A percentile compares a stretch with the other conserved stretches of the same genome.
Evolutionary conservation across 257 asterid genomes (phyloP).

Genomic region (Phtheirospermum japonicum): DNA sequence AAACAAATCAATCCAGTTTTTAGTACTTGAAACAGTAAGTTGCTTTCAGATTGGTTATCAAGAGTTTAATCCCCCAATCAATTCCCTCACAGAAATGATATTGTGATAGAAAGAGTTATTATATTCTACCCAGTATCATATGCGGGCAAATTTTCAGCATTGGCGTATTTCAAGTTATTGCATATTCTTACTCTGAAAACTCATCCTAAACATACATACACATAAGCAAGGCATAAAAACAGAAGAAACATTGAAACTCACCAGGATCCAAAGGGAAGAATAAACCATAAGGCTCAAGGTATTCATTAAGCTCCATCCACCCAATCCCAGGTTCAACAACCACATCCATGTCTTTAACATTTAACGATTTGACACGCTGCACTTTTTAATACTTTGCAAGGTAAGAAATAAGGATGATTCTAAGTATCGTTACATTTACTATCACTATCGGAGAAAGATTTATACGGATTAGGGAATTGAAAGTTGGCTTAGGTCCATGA

Average conservation of each 20-base stretch:
- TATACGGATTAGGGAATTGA: background rate
- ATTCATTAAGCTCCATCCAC: slow-evolving; percentile 97
- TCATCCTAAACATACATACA: background rate
- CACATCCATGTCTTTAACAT: slow-evolving; percentile 93
- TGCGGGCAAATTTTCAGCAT: background rate
- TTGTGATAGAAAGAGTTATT: background rate
- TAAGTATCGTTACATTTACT: slow-evolving; percentile 13
- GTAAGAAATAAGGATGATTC: slow-evolving; percentile 29
- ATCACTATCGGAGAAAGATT: background rate
- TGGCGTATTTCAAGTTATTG: background rate
- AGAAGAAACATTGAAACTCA: slow-evolving; percentile 30
- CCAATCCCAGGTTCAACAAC: slow-evolving; percentile 99
- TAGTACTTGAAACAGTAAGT: slow-evolving; percentile 6
- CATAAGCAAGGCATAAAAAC: slow-evolving; percentile 18
- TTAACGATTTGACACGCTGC: slow-evolving; percentile 70
- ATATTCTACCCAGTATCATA: background rate
- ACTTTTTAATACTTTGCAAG: slow-evolving; percentile 25
- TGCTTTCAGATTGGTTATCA: slow-evolving; percentile 3
- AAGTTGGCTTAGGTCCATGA: background rate
- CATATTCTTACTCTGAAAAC: slow-evolving; percentile 11
- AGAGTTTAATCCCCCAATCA: slow-evolving; percentile 13
- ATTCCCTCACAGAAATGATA: background rate
- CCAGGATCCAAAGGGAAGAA: slow-evolving; percentile 99
- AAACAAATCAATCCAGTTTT: slow-evolving; percentile 1
- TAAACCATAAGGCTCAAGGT: slow-evolving; percentile 89